phyloP scores from a whole-genome alignment of 2,329 filamentous ascomycete genomes.

The Exophiala calicioides region DNA sequence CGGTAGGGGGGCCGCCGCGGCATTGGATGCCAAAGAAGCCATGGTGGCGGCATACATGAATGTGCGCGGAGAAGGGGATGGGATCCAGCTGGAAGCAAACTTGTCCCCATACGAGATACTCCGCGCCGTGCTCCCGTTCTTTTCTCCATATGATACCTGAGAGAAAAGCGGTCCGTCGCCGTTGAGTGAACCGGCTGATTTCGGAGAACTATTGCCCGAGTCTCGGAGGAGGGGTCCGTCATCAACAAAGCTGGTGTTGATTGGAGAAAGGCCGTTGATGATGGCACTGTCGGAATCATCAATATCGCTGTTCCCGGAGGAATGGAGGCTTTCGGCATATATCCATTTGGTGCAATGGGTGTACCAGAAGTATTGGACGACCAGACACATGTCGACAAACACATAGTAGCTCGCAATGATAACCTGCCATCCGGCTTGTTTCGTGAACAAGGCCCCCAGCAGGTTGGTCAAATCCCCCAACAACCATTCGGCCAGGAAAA shows the following conservation, averaged over 20 bases:
- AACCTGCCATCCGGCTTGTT: slow-evolving; percentile 67
- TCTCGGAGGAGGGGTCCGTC: slow-evolving; percentile 12
- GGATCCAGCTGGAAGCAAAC: slow-evolving; percentile 26
- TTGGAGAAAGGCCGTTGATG: slow-evolving; percentile 41
- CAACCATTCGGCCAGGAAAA: slow-evolving; percentile 67
- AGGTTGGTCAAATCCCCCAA: slow-evolving; percentile 65
- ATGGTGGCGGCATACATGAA: slow-evolving; percentile 48
- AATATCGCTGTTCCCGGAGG: slow-evolving; percentile 32
- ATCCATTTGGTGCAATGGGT: slow-evolving; percentile 56
- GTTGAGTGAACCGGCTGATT: slow-evolving; percentile 15
- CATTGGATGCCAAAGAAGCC: slow-evolving; percentile 47
- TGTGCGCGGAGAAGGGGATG: slow-evolving; percentile 43
- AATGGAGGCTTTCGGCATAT: slow-evolving; percentile 36
- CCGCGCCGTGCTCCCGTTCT: slow-evolving; percentile 16
- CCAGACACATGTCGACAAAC: slow-evolving; percentile 63
- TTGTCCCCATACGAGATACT: slow-evolving; percentile 15
- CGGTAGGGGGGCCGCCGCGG: slow-evolving; percentile 38
- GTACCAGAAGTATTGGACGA: slow-evolving; percentile 68
- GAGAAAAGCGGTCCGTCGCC: slow-evolving; percentile 25
- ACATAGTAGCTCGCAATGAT: slow-evolving; percentile 67
- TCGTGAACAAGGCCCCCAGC: slow-evolving; percentile 62
- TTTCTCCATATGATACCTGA: slow-evolving; percentile 28
- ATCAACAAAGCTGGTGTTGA: slow-evolving; percentile 35
- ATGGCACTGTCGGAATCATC: slow-evolving; percentile 35
- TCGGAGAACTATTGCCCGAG: slow-evolving; percentile 15